phyloP scores from a whole-genome alignment of 2,329 filamentous ascomycete genomes.

The Beauveria sp. region DNA sequence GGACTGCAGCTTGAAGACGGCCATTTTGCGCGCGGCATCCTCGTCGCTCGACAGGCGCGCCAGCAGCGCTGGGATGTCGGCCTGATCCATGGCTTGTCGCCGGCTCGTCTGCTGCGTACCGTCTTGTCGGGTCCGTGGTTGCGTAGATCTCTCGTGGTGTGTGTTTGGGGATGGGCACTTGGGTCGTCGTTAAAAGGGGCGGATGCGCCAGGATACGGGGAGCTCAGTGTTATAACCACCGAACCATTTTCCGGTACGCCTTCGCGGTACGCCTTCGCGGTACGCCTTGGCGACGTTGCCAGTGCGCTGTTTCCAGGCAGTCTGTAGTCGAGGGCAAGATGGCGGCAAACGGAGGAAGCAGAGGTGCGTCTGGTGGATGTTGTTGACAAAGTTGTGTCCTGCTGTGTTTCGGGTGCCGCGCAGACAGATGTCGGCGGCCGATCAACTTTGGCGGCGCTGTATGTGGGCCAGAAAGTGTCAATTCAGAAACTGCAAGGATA shows the following conservation, averaged over 20 bases:
- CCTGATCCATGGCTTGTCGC: conserved; percentile 49
- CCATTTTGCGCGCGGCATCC: conserved; percentile 95
- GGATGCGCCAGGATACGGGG: conserved; percentile 1
- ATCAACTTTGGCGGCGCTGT: background rate
- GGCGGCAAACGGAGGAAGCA: background rate
- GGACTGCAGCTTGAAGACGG: conserved; percentile 93
- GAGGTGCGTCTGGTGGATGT: background rate
- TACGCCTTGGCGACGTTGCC: background rate
- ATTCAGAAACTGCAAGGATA: background rate
- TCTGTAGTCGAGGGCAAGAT: background rate
- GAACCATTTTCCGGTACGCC: background rate
- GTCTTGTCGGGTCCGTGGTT: background rate
- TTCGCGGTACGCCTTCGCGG: background rate
- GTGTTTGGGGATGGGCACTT: background rate
- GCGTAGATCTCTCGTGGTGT: background rate
- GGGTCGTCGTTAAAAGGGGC: background rate
- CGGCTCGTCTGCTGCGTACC: background rate
- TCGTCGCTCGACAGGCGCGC: conserved; percentile 61
- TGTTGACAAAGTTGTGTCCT: background rate
- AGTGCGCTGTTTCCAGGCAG: background rate
- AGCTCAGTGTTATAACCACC: background rate
- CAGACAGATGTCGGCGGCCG: background rate
- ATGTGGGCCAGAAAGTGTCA: background rate
- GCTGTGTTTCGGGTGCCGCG: background rate
- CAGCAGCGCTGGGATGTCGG: conserved; percentile 58